Percentiles rank a stretch among this genome's conserved stretches.
Conservation (phyloP, 2,329 filamentous ascomycete species). For the Lithohypha guttulata region DNA sequence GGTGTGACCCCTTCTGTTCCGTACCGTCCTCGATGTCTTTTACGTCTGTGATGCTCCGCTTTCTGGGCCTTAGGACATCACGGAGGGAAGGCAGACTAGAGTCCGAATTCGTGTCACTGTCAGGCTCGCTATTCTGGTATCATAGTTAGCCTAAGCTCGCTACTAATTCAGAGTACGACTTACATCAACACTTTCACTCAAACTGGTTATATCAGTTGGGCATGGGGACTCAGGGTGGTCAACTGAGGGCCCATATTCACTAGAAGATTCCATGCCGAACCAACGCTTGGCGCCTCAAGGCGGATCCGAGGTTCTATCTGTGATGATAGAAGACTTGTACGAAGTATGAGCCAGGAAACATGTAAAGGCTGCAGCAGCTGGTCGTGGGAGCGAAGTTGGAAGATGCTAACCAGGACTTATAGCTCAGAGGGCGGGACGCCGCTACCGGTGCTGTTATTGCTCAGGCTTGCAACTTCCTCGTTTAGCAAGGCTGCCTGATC, state of each 20-base stretch:
- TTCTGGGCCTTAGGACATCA: conserved; percentile 1
- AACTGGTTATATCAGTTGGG: background rate
- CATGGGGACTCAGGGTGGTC: conserved; percentile 1
- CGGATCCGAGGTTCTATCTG: conserved; percentile 1
- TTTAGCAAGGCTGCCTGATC: background rate
- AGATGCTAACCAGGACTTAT: conserved; percentile 3
- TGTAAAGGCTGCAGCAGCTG: conserved; percentile 2
- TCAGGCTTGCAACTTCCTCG: conserved; percentile 3
- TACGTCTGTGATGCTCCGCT: background rate
- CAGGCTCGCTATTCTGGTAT: conserved; percentile 2
- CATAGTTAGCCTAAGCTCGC: conserved; percentile 2
- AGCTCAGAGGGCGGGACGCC: conserved; percentile 1
- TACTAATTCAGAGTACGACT: conserved; percentile 2
- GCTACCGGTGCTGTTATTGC: conserved; percentile 1
- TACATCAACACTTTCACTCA: conserved; percentile 3
- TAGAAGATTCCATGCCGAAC: conserved; percentile 4
- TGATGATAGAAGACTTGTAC: conserved; percentile 2
- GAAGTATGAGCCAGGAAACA: conserved; percentile 3
- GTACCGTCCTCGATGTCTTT: conserved; percentile 2
- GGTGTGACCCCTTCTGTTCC: conserved; percentile 32
- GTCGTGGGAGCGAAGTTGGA: conserved; percentile 1
- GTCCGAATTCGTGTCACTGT: conserved; percentile 3
- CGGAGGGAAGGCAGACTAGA: conserved; percentile 1
- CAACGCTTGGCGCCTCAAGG: conserved; percentile 1
- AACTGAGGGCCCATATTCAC: conserved; percentile 1